Conservation (phyloP, 202 grass and related monocot genomes). For the Zoysia matrella region DNA sequence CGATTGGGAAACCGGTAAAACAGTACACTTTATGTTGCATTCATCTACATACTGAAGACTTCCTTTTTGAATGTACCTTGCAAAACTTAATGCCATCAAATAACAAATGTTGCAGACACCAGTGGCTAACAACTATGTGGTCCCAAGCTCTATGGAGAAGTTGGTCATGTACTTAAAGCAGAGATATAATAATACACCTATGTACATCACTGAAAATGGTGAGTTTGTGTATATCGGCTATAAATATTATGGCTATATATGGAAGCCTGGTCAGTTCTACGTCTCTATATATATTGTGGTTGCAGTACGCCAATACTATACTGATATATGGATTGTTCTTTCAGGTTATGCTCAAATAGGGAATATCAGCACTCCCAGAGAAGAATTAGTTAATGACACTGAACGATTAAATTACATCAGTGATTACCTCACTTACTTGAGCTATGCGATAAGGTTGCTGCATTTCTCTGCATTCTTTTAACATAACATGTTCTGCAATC, state of each 20-base stretch:
- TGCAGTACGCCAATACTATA: not conserved
- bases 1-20: slow-evolving; percentile 53
- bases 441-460: slow-evolving; percentile 50
- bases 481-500: not conserved
- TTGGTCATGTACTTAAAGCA: slow-evolving; percentile 52
- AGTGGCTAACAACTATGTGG: slow-evolving; percentile 32
- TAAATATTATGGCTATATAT: not conserved
- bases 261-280: not conserved
- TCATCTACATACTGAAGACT: slow-evolving; percentile 9
- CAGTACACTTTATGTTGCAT: not conserved
- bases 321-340: slow-evolving; percentile 8
- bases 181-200: slow-evolving; percentile 54
- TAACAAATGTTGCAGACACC: slow-evolving; percentile 46
- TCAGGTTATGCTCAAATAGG: slow-evolving; percentile 50
- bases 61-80: not conserved
- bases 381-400: slow-evolving; percentile 51
- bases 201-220: slow-evolving; percentile 64
- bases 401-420: slow-evolving; percentile 40
- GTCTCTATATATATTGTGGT: not conserved
- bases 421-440: slow-evolving; percentile 48
- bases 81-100: not conserved
- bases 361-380: slow-evolving; percentile 6
- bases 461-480: not conserved
- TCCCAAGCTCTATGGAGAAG: slow-evolving; percentile 58
- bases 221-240: not conserved